These are phyloP conservation scores for Candida ovalis DNA, from an alignment of 805 yeast species.

Conservation along the genomic window DNA sequence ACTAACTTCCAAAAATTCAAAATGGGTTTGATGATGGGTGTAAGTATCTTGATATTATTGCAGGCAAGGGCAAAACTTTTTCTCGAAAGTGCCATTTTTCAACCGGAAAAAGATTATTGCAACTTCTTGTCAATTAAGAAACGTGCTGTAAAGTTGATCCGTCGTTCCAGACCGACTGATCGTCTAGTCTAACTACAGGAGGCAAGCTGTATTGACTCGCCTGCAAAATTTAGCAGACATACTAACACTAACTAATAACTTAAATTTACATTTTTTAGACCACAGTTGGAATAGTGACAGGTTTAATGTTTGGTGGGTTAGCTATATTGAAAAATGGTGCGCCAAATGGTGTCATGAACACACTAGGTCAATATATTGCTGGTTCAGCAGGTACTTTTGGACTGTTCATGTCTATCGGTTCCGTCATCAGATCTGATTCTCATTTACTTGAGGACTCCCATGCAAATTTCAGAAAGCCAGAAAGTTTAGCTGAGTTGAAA, in stretches of 20 bases:
- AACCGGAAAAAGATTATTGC: too few species aligned
- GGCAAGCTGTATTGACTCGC: too few species aligned
- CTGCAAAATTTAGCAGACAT: too few species aligned
- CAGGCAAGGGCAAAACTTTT: too few species aligned
- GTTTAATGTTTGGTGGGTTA: slow-evolving; percentile 90
- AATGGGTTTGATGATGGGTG: slow-evolving; percentile 98
- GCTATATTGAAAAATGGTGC: slow-evolving; percentile 91
- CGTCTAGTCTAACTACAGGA: too few species aligned
- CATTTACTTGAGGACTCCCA: slow-evolving; percentile 17
- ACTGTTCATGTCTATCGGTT: slow-evolving; percentile 92
- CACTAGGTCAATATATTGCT: slow-evolving; percentile 92
- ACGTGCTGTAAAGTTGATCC: not conserved
- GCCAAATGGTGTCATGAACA: slow-evolving; percentile 96
- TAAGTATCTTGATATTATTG: slow-evolving; percentile 32
- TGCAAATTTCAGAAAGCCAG: slow-evolving; percentile 20
- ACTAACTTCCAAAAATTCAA: slow-evolving; percentile 94
- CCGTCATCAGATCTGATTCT: slow-evolving; percentile 78
- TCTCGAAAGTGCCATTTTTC: too few species aligned
- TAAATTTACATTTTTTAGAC: slow-evolving; percentile 29
- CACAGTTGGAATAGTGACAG: slow-evolving; percentile 90
- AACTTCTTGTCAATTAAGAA: too few species aligned
- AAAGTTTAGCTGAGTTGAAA: slow-evolving; percentile 33
- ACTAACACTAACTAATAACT: not conserved
- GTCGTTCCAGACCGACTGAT: too few species aligned
- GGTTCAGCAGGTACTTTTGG: slow-evolving; percentile 98